phyloP scores from a whole-genome alignment of 2,329 filamentous ascomycete genomes.

The Trichoderma sp. region DNA sequence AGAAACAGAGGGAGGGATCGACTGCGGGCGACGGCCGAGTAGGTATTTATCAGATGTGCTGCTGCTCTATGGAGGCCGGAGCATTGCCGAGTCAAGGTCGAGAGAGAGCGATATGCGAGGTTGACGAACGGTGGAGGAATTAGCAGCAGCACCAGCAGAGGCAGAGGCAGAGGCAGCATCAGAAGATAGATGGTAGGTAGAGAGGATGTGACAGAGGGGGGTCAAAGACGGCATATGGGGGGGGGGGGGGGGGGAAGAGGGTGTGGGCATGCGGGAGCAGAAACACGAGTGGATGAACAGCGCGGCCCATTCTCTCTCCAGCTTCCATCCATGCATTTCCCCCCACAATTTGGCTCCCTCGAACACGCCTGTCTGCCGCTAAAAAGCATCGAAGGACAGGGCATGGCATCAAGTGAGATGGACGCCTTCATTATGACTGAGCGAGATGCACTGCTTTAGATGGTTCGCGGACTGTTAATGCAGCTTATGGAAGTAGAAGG shows the following conservation, averaged over 20 bases:
- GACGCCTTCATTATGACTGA: too few species aligned
- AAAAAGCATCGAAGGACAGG: not conserved
- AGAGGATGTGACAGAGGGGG: not conserved
- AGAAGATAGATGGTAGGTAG: not conserved
- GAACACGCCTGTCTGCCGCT: conserved; percentile 22
- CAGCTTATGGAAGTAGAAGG: too few species aligned
- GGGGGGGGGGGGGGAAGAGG: not conserved
- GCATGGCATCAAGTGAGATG: too few species aligned
- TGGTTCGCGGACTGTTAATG: too few species aligned
- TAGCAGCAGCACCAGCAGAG: not conserved
- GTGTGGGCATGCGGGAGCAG: not conserved
- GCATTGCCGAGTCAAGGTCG: conserved; percentile 5
- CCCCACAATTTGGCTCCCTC: conserved; percentile 25
- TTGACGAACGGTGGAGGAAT: not conserved
- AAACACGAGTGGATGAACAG: not conserved
- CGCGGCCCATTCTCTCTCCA: too few species aligned
- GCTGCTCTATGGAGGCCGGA: conserved; percentile 19
- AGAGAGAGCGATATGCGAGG: not conserved
- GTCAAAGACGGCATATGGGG: too few species aligned
- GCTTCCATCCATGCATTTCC: not conserved
- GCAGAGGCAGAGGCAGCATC: not conserved
- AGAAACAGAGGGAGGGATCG: not conserved
- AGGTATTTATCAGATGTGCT: conserved; percentile 3
- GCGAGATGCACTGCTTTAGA: too few species aligned
- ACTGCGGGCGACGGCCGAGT: conserved; percentile 1